Conservation (phyloP, 73 alveolate genomes). For the Tetrahymena elliotti region DNA sequence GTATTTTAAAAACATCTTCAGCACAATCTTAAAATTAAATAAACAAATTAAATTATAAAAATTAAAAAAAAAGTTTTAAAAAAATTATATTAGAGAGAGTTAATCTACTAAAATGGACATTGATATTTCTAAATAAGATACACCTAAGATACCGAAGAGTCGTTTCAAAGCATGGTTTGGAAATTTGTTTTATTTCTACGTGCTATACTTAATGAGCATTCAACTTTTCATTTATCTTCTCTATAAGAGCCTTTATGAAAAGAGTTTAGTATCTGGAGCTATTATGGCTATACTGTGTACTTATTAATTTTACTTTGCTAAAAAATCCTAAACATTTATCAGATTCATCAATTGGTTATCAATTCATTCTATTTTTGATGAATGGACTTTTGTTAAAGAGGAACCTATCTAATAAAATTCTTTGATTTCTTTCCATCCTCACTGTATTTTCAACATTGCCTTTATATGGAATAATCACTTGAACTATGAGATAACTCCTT, state of each 20-base stretch:
- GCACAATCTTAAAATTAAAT: no score
- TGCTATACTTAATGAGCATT: not conserved
- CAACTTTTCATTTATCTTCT: not conserved
- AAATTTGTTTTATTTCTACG: not conserved
- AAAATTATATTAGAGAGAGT: no score
- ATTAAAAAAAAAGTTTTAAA: no score
- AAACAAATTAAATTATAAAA: no score
- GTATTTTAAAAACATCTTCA: not conserved
- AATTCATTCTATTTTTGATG: not conserved
- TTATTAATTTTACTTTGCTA: not conserved
- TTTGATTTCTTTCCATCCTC: not conserved
- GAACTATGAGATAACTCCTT: not conserved
- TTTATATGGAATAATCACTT: not conserved
- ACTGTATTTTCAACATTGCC: not conserved
- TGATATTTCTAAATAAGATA: not conserved
- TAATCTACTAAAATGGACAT: not conserved
- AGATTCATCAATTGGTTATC: not conserved
- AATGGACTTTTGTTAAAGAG: not conserved
- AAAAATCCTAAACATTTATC: not conserved
- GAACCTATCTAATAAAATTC: not conserved
- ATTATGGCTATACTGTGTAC: not conserved
- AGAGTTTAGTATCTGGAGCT: not conserved
- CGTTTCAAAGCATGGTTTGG: not conserved
- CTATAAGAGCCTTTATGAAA: not conserved
- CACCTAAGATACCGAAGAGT: not conserved